phyloP scores from a whole-genome alignment of 768 basidiomycete species.

The Amanita phalloides region DNA sequence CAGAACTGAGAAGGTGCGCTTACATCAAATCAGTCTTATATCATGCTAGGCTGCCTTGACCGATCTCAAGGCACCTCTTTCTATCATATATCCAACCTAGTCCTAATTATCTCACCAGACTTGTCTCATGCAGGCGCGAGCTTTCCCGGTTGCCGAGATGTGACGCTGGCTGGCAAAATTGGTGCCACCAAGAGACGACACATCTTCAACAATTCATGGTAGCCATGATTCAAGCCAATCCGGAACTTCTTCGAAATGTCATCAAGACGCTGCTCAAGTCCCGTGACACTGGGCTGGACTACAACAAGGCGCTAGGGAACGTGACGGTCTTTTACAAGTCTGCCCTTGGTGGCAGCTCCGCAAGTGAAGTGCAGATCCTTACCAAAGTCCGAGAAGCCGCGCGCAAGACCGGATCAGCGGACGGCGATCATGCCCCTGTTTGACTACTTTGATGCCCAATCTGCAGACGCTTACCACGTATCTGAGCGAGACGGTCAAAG shows the following conservation, averaged over 20 bases:
- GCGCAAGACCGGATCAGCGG: slow-evolving; percentile 68
- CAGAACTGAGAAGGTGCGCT: slow-evolving; percentile 69
- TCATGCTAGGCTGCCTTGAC: slow-evolving; percentile 60
- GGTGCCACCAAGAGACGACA: slow-evolving; percentile 73
- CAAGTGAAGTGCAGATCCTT: slow-evolving; percentile 71
- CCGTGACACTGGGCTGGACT: slow-evolving; percentile 50
- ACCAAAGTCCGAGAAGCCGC: slow-evolving; percentile 63
- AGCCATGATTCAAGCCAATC: slow-evolving; percentile 76
- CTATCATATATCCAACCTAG: not conserved
- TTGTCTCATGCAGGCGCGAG: slow-evolving; percentile 68
- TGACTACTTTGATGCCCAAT: slow-evolving; percentile 94
- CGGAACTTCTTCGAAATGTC: slow-evolving; percentile 67
- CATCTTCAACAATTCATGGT: slow-evolving; percentile 85
- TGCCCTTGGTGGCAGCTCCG: slow-evolving; percentile 37
- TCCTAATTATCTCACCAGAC: slow-evolving; percentile 34
- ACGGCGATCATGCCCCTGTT: slow-evolving; percentile 87
- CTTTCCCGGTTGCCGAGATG: slow-evolving; percentile 79
- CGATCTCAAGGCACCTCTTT: slow-evolving; percentile 63
- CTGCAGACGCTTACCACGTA: slow-evolving; percentile 85
- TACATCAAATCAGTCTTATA: not conserved
- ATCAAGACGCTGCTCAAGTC: slow-evolving; percentile 72
- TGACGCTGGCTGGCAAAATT: slow-evolving; percentile 76
- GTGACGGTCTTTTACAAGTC: slow-evolving; percentile 75
- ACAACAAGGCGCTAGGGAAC: slow-evolving; percentile 82
- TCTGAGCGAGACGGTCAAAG: slow-evolving; percentile 73